These are phyloP conservation scores for Naganishia cerealis DNA, from an alignment of 1,284 basidiomycete species.

Conservation along the genomic window DNA sequence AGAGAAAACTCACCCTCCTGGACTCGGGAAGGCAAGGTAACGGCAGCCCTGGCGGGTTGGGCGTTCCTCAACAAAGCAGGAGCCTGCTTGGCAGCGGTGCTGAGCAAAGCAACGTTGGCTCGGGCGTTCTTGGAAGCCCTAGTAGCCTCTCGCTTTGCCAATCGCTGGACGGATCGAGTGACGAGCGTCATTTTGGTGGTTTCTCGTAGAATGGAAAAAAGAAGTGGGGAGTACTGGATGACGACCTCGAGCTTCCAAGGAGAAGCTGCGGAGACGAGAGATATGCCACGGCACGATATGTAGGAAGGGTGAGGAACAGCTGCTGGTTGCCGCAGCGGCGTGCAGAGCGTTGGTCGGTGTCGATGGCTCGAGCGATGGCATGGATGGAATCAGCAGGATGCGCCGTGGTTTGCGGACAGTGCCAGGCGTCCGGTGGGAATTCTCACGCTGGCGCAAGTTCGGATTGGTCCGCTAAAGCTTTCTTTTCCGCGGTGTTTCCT, in stretches of 20 bases:
- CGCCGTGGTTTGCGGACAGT: slow-evolving; percentile 5
- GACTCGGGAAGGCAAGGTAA: slow-evolving; percentile 33
- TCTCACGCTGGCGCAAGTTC: slow-evolving; percentile 18
- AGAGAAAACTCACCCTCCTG: slow-evolving; percentile 32
- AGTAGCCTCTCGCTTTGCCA: slow-evolving; percentile 49
- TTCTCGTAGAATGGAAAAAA: slow-evolving; percentile 7
- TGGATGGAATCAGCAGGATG: background rate
- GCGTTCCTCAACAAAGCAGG: slow-evolving; percentile 41
- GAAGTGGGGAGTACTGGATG: slow-evolving; percentile 22
- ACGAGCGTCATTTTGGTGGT: slow-evolving; percentile 50
- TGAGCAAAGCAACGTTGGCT: slow-evolving; percentile 53
- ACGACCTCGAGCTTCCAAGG: slow-evolving; percentile 13
- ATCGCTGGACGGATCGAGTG: slow-evolving; percentile 52
- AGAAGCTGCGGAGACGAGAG: background rate
- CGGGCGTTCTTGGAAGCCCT: slow-evolving; percentile 44
- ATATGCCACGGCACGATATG: background rate
- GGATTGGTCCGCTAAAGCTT: background rate
- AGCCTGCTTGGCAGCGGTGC: slow-evolving; percentile 48
- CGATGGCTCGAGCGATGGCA: slow-evolving; percentile 12
- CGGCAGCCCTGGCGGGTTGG: slow-evolving; percentile 26
- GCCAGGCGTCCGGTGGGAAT: background rate
- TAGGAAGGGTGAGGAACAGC: background rate
- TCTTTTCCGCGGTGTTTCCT: no score
- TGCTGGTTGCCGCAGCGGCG: background rate
- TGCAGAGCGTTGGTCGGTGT: no score